A percentile compares a stretch with the other conserved stretches of the same genome.
These are phyloP conservation scores for Zygosaccharomyces sapae DNA, from an alignment of 1,139 yeast species.

Conservation along the genomic window DNA sequence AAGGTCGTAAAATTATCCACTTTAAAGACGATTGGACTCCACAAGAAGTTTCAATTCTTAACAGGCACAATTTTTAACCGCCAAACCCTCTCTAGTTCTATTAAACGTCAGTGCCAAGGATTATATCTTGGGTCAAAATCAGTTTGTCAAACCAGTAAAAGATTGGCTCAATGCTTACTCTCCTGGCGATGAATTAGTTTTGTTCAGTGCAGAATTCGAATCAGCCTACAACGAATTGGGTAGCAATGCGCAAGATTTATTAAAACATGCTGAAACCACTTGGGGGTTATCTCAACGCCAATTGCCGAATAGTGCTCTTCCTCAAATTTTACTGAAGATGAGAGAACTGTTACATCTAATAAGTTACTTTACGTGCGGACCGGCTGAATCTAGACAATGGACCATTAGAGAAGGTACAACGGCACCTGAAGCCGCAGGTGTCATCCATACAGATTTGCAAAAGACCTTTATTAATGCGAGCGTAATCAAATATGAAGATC, in stretches of 20 bases:
- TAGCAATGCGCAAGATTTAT: constrained; percentile 28
- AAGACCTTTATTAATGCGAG: constrained; percentile 79
- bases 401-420: constrained; percentile 70
- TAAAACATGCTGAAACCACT: constrained; percentile 17
- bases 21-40: constrained; percentile 47
- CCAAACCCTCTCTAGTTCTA: constrained; percentile 63
- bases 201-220: constrained; percentile 62
- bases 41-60: constrained; percentile 55
- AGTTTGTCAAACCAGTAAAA: constrained; percentile 43
- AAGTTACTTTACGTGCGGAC: constrained; percentile 89
- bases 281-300: constrained; percentile 41
- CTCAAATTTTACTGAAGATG: constrained; percentile 55
- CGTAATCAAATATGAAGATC: constrained; percentile 54
- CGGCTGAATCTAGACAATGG: constrained; percentile 90
- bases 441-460: constrained; percentile 83
- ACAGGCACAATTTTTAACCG: constrained; percentile 57
- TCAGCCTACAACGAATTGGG: constrained; percentile 38
- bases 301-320: constrained; percentile 37
- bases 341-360: constrained; percentile 64
- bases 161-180: constrained; percentile 54
- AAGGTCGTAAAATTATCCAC: constrained; percentile 52
- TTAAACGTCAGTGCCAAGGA: constrained; percentile 60
- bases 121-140: constrained; percentile 44
- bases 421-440: constrained; percentile 93
- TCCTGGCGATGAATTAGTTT: constrained; percentile 50